Conservation (phyloP, 257 asterid genomes). For the Solanum pimpinellifolium region DNA sequence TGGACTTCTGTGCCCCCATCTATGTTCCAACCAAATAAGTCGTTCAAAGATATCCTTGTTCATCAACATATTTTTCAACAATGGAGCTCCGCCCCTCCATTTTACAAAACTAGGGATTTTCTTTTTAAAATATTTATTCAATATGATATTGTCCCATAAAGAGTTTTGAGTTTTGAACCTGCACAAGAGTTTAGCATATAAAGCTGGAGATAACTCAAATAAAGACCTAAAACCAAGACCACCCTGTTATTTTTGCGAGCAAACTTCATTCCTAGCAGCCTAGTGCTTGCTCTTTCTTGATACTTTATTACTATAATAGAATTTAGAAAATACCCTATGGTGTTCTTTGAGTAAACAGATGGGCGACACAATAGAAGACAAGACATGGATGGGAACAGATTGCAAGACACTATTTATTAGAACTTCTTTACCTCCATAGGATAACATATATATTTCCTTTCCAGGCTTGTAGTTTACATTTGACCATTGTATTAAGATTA, state of each 20-base stretch:
- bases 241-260: no score
- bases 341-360: not conserved
- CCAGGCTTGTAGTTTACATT: not conserved
- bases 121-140: not conserved
- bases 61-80: no score
- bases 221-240: not conserved
- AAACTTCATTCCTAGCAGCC: not conserved
- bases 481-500: not conserved
- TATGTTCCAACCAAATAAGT: no score
- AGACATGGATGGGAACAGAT: not conserved
- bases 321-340: no score
- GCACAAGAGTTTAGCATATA: not conserved
- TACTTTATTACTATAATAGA: not conserved
- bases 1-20: not conserved
- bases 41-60: not conserved
- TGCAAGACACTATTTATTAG: no score
- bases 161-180: no score
- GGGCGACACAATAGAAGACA: not conserved
- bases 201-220: not conserved
- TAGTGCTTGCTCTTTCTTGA: not conserved
- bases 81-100: not conserved
- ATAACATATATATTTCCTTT: no score
- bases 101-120: not conserved
- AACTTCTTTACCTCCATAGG: no score
- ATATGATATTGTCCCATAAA: not conserved